These are phyloP conservation scores for Silene latifolia DNA, from an alignment of 148 eudicot genomes.

Conservation along the genomic window DNA sequence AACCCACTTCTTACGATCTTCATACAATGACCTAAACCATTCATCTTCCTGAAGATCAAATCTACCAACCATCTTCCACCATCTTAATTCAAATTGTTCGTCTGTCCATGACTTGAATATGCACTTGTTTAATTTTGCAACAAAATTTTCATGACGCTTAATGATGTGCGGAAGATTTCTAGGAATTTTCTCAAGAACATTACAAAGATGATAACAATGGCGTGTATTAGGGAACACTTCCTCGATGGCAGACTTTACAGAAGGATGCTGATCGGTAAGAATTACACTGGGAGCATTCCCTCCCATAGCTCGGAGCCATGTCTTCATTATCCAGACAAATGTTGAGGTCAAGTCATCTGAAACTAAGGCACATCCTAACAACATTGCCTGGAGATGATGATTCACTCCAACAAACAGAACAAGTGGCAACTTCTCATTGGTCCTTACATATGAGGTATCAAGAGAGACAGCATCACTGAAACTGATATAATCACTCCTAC, in stretches of 20 bases:
- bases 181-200: conserved; percentile 45
- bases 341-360: conserved; percentile 41
- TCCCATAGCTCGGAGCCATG: conserved; percentile 58
- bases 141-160: conserved; percentile 35
- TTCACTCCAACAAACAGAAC: conserved; percentile 49
- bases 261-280: conserved; percentile 40
- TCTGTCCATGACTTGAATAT: conserved; percentile 51
- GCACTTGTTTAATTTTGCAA: conserved; percentile 41
- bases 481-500: conserved; percentile 45
- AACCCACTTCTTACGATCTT: conserved; percentile 50
- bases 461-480: conserved; percentile 46
- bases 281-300: conserved; percentile 39
- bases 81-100: conserved; percentile 46
- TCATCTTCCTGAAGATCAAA: conserved; percentile 48
- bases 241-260: conserved; percentile 35
- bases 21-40: conserved; percentile 42
- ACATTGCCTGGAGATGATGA: conserved; percentile 46
- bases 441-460: conserved; percentile 43
- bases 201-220: conserved; percentile 46
- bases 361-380: conserved; percentile 54
- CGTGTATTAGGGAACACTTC: conserved; percentile 42
- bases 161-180: conserved; percentile 35
- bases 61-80: conserved; percentile 52
- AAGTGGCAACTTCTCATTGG: conserved; percentile 41
- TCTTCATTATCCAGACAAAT: conserved; percentile 48